Conservation (phyloP, 2,329 filamentous ascomycete species). For the Epichloe bromicola region DNA sequence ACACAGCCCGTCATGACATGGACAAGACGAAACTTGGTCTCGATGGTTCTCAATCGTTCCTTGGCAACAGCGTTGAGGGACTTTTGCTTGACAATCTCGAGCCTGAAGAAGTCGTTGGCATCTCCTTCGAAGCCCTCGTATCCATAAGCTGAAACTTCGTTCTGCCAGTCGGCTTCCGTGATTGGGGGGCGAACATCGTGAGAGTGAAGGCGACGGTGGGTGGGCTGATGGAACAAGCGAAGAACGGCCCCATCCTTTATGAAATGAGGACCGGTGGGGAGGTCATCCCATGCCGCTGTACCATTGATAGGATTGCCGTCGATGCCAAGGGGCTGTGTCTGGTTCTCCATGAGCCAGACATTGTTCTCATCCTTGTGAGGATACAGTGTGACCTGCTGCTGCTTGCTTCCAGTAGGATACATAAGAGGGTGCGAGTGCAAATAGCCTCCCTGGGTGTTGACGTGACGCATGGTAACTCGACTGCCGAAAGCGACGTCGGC, state of each 20-base stretch:
- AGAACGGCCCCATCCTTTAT: slow-evolving; percentile 72
- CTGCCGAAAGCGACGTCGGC: slow-evolving; percentile 87
- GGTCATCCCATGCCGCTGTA: slow-evolving; percentile 68
- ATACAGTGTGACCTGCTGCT: slow-evolving; percentile 96
- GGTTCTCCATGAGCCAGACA: slow-evolving; percentile 85
- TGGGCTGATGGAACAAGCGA: slow-evolving; percentile 71
- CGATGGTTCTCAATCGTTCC: slow-evolving; percentile 77
- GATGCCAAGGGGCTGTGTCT: slow-evolving; percentile 73
- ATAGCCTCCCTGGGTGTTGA: slow-evolving; percentile 96
- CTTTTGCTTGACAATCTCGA: slow-evolving; percentile 87
- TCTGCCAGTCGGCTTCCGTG: slow-evolving; percentile 85
- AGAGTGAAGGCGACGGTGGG: slow-evolving; percentile 83
- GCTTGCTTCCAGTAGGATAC: slow-evolving; percentile 95
- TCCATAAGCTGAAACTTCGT: slow-evolving; percentile 91
- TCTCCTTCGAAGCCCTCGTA: slow-evolving; percentile 95
- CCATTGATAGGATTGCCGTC: slow-evolving; percentile 69
- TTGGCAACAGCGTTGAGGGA: slow-evolving; percentile 70
- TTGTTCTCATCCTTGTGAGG: slow-evolving; percentile 99
- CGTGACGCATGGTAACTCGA: slow-evolving; percentile 73
- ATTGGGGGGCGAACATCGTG: slow-evolving; percentile 84
- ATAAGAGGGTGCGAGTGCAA: slow-evolving; percentile 94
- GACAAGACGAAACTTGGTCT: slow-evolving; percentile 90
- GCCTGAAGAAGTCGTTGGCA: slow-evolving; percentile 87
- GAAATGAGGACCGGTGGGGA: slow-evolving; percentile 45
- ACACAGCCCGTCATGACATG: slow-evolving; percentile 95